These are phyloP conservation scores for Nigrospora osmanthi DNA, from an alignment of 2,329 filamentous ascomycete genomes.

Conservation along the genomic window DNA sequence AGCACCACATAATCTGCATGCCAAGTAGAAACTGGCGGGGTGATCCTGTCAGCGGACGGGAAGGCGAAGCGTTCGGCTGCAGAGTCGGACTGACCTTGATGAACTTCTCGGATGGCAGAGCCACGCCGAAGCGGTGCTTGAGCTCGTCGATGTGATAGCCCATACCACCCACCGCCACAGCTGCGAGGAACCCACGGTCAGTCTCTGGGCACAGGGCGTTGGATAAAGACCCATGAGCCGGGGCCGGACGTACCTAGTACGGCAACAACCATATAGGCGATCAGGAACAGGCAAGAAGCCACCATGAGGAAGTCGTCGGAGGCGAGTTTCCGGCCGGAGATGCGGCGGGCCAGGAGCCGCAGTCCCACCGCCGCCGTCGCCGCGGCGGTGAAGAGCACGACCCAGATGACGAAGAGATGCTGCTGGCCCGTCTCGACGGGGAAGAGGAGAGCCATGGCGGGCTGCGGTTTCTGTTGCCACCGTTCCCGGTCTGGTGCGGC, in stretches of 20 bases:
- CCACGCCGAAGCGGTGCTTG: not conserved
- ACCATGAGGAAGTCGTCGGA: constrained; percentile 1
- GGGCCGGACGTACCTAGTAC: too few relatives aligned
- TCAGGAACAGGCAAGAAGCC: not conserved
- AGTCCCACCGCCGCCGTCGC: not conserved
- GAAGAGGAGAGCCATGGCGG: not conserved
- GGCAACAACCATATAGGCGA: too few relatives aligned
- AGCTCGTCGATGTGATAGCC: not conserved
- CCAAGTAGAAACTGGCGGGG: not conserved
- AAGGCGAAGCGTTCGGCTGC: not conserved
- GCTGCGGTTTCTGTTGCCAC: not conserved
- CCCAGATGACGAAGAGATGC: not conserved
- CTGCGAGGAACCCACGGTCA: not conserved
- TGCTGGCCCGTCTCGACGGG: not conserved
- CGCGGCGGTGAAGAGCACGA: not conserved
- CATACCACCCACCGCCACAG: not conserved
- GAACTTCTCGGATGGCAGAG: not conserved
- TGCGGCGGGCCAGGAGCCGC: not conserved
- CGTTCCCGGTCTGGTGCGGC: not conserved
- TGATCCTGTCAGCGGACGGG: not conserved
- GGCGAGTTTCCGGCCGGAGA: not conserved
- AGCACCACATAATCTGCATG: not conserved
- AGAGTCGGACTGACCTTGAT: not conserved
- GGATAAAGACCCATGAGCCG: too few relatives aligned
- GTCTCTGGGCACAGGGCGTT: too few relatives aligned